Percentiles rank a stretch among this genome's conserved stretches.
These are phyloP conservation scores for Lactarius quietus DNA, from an alignment of 768 basidiomycete genomes.

Conservation along the genomic window DNA sequence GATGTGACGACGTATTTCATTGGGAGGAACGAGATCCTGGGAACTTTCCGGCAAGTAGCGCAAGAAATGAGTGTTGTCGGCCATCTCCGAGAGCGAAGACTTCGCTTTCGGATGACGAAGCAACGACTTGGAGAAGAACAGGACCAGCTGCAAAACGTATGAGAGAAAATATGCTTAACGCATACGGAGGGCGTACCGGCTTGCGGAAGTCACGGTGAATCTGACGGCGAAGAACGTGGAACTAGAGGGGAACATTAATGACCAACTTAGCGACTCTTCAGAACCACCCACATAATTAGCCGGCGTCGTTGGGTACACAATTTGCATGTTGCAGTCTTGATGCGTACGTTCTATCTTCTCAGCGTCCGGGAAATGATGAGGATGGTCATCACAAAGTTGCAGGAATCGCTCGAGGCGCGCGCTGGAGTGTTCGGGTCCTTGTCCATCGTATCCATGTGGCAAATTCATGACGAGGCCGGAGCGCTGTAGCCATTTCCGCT, in stretches of 20 bases:
- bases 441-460: constrained; percentile 97
- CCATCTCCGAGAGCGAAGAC: constrained; percentile 84
- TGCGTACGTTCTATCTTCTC: constrained; percentile 93
- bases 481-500: constrained; percentile 96
- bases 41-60: constrained; percentile 87
- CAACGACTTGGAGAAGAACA: constrained; percentile 97
- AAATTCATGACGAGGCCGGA: constrained; percentile 84
- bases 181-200: constrained; percentile 54
- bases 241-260: constrained; percentile 42
- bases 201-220: constrained; percentile 98
- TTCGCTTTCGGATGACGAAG: constrained; percentile 92
- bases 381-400: constrained; percentile 97
- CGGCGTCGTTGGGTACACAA: constrained; percentile 95
- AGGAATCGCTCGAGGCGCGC: constrained; percentile 94
- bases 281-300: constrained; percentile 73
- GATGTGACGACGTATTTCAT: constrained; percentile 88
- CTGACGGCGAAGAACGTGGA: constrained; percentile 96
- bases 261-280: constrained; percentile 13
- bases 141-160: constrained; percentile 54
- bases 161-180: constrained; percentile 4
- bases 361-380: constrained; percentile 79
- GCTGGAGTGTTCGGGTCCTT: constrained; percentile 97
- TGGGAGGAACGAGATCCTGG: constrained; percentile 68
- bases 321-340: constrained; percentile 99
- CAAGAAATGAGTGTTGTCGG: constrained; percentile 85